Conservation (phyloP, 768 basidiomycete genomes). For the Pseudohyphozyma bogoriensis region DNA sequence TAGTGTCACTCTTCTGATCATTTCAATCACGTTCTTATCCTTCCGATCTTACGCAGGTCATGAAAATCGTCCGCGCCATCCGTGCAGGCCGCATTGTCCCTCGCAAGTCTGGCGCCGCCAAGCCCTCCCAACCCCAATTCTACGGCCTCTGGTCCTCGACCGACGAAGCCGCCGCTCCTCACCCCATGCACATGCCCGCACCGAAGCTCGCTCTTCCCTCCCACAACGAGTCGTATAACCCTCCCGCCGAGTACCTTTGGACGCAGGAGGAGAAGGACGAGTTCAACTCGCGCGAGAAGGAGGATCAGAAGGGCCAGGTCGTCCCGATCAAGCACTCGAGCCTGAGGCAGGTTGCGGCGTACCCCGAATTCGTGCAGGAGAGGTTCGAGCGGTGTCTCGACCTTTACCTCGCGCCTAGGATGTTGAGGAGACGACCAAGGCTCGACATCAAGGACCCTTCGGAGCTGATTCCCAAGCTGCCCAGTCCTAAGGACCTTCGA, state of each 20-base stretch:
- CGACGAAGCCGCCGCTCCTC: conserved; percentile 49
- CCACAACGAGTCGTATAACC: conserved; percentile 96
- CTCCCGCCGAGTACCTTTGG: conserved; percentile 90
- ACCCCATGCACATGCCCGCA: conserved; percentile 80
- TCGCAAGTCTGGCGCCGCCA: conserved; percentile 64
- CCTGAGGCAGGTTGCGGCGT: conserved; percentile 82
- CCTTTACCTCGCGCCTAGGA: conserved; percentile 87
- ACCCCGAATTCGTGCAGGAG: conserved; percentile 82
- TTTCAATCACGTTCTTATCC: not conserved
- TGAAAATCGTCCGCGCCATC: conserved; percentile 99
- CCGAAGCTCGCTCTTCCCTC: conserved; percentile 82
- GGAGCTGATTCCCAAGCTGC: conserved; percentile 84
- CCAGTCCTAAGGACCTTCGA: conserved; percentile 76
- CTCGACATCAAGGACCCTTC: conserved; percentile 60
- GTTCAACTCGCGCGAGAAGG: conserved; percentile 73
- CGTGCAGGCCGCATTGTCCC: conserved; percentile 88
- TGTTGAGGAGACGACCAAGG: conserved; percentile 59
- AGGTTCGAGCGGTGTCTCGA: conserved; percentile 89
- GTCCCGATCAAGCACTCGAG: conserved; percentile 76
- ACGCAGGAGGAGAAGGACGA: conserved; percentile 66
- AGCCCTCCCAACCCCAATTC: conserved; percentile 61
- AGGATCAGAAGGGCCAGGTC: conserved; percentile 81
- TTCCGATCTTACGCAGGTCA: conserved; percentile 50
- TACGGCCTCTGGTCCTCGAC: conserved; percentile 81
- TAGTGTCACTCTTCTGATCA: conserved; percentile 13